Evolutionary conservation across 805 yeast genomes (phyloP).

Genomic region (Isabelozyma gotoi): DNA sequence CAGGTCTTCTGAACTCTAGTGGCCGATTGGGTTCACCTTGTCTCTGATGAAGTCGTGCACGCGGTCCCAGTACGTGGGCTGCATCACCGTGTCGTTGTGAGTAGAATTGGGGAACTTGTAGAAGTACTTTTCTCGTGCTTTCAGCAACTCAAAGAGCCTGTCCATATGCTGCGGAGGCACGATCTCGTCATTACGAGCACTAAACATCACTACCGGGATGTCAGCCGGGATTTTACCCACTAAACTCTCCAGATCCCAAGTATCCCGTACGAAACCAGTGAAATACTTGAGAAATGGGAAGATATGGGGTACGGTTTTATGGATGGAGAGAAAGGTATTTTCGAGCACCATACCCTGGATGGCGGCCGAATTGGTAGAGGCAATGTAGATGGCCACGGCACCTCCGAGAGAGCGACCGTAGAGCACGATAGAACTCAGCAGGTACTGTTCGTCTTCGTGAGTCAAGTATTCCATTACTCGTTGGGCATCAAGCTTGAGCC

Average conservation of each 20-base stretch:
- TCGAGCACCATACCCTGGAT: conserved; percentile 74
- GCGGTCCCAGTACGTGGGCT: conserved; percentile 75
- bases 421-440: conserved; percentile 54
- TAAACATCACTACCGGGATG: conserved; percentile 68
- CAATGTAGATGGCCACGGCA: conserved; percentile 85
- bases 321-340: conserved; percentile 78
- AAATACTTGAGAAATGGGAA: conserved; percentile 65
- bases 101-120: conserved; percentile 57
- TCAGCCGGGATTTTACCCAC: conserved; percentile 50
- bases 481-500: conserved; percentile 81
- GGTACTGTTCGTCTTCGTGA: conserved; percentile 49
- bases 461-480: conserved; percentile 62
- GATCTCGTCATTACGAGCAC: conserved; percentile 80
- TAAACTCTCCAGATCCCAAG: conserved; percentile 75
- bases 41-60: conserved; percentile 54
- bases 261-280: conserved; percentile 66
- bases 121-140: conserved; percentile 50
- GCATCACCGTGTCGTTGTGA: conserved; percentile 83
- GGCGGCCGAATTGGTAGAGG: conserved; percentile 51
- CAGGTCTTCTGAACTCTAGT: too few relatives aligned
- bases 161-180: conserved; percentile 89
- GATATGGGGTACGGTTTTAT: conserved; percentile 68
- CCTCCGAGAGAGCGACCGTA: conserved; percentile 95
- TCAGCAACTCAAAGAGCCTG: conserved; percentile 51
- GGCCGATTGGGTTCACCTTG: conserved; percentile 42